Evolutionary conservation across 805 yeast genomes (phyloP), one percentile per base, ranked within the genome.

Genomic region (Saccharomycopsis javanensis): DNA sequence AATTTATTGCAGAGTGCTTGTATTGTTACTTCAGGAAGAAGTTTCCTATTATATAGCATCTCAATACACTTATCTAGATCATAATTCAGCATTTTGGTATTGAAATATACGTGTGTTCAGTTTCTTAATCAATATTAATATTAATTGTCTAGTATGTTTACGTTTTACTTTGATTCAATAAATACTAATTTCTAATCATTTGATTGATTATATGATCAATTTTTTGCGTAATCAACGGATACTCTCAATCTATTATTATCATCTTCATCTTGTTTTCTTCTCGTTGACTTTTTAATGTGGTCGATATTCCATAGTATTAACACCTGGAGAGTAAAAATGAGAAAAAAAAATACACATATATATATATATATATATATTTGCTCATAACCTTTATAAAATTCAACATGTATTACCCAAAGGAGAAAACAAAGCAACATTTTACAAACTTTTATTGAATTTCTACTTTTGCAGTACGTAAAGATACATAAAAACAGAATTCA

Each of bases 1-100:
- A 91, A 74, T 63, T 86, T 86, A 67, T 82, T 84, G 66, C 97
- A 89, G 13, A 87, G 70, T 37, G 88, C 86, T 57, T 79, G 81
- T 7, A 87, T 72, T 23, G 88, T 85, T 2, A 81, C 75, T 63
- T 85, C 91, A 0, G 91, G 88, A 3, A 87, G 73, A 35, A 87
- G 74, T 64, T 82, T 83, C 1, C 88, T 81, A 60, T 71, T 72
- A 66, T 84, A 81, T 8, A 86, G 71, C 55, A 79, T 75, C 65
- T 84, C 90, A 57, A 87, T 75, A 68, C 94, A 86, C 61, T 76
- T 78, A 65, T 87, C 95, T 53, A 87, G 71, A 64, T 86, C 85
- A 66, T 76, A 55, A 56, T 55, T 54, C 48, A 42, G 48, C 48
- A 42, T 42, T 20, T 42, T 42, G 18, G 23, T 42, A 18, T n/a